A percentile compares a stretch with the other conserved stretches of the same genome.
These are phyloP conservation scores for Solanum etuberosum DNA, from an alignment of 257 asterid species.

Conservation along the genomic window DNA sequence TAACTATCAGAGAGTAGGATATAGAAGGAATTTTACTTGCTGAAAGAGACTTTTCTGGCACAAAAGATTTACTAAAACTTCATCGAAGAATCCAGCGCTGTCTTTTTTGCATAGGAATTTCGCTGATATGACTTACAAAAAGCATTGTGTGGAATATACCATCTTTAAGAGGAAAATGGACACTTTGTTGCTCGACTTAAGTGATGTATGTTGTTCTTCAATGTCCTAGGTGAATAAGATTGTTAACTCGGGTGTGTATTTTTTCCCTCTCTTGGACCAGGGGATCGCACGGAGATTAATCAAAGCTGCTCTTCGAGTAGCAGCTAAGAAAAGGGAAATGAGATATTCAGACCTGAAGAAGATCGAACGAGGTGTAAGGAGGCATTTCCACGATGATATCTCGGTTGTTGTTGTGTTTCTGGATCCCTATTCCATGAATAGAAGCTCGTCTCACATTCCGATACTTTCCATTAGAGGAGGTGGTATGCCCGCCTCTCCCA, in stretches of 20 bases:
- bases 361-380: conserved; percentile 78
- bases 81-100: background rate
- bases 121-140: background rate
- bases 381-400: conserved; percentile 96
- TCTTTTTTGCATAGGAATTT: background rate
- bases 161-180: background rate
- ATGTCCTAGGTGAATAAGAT: background rate
- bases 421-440: conserved; percentile 28
- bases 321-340: conserved; percentile 96
- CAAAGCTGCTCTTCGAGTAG: conserved; percentile 64
- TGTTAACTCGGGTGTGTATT: background rate
- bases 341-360: conserved; percentile 82
- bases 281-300: conserved; percentile 72
- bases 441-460: conserved; percentile 15
- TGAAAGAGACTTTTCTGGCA: background rate
- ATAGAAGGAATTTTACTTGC: background rate
- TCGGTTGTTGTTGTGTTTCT: conserved; percentile 68
- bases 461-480: conserved; percentile 43
- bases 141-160: background rate
- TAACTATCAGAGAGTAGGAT: background rate
- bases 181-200: background rate
- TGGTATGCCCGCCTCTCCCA: conserved; percentile 21
- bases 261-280: conserved; percentile 20
- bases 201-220: background rate
- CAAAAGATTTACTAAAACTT: background rate